A percentile compares a stretch with the other conserved stretches of the same genome.
Conservation (phyloP, 164 flowering plant species). For the Umbilicus rupestris region DNA sequence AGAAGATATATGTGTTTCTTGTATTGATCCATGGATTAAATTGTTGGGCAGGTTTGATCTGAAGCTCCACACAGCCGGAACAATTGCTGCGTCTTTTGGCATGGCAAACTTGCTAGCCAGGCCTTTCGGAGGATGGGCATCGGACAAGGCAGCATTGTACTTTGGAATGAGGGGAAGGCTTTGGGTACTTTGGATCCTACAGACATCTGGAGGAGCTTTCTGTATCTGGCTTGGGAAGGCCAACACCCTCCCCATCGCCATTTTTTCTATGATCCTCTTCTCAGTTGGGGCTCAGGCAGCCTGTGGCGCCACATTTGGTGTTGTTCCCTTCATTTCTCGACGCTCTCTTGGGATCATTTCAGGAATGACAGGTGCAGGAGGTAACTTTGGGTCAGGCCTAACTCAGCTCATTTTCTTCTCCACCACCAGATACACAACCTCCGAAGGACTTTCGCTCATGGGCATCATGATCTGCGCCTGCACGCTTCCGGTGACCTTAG, state of each 20-base stretch:
- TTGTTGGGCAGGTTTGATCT: constrained; percentile 36
- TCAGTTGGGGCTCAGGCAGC: constrained; percentile 26
- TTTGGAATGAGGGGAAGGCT: no score
- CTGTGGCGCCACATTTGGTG: no score
- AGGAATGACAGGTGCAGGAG: constrained; percentile 69
- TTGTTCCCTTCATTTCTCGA: constrained; percentile 17
- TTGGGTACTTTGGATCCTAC: no score
- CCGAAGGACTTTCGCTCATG: constrained; percentile 46
- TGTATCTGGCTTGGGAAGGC: constrained; percentile 58
- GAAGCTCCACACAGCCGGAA: constrained; percentile 66
- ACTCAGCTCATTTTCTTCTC: constrained; percentile 65
- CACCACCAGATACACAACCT: constrained; percentile 36
- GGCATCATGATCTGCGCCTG: constrained; percentile 53
- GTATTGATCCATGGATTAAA: no score
- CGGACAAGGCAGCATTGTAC: no score
- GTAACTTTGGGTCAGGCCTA: constrained; percentile 63
- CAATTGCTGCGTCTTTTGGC: constrained; percentile 59
- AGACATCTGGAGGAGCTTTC: constrained; percentile 13
- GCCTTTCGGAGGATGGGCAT: no score
- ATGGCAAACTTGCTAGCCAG: constrained; percentile 27
- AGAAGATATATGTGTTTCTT: no score
- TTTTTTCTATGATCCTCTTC: constrained; percentile 55
- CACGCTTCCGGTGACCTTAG: constrained; percentile 44
- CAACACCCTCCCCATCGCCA: constrained; percentile 37
- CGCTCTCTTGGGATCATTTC: constrained; percentile 64